Conservation (phyloP, 306 rosid species). For the Prunus kanzakura region DNA sequence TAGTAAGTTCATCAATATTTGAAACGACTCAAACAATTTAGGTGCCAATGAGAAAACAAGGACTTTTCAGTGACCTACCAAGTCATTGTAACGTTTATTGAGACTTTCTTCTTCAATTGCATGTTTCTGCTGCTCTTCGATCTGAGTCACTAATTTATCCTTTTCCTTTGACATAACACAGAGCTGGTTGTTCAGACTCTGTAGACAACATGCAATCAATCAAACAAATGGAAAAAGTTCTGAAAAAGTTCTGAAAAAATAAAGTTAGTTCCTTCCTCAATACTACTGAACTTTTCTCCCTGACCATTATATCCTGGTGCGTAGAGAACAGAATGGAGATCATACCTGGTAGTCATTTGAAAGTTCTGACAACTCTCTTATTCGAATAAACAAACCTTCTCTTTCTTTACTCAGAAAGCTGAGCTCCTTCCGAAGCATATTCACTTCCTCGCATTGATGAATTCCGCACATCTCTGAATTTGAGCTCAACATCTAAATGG, state of each 20-base stretch:
- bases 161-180: conserved; percentile 45
- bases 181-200: conserved; percentile 51
- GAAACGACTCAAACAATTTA: conserved; percentile 1
- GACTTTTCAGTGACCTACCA: conserved; percentile 38
- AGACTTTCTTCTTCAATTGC: conserved; percentile 40
- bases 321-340: conserved; percentile 14
- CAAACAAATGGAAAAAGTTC: conserved; percentile 15
- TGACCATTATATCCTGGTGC: not conserved
- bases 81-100: conserved; percentile 36
- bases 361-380: conserved; percentile 34
- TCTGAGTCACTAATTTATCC: conserved; percentile 44
- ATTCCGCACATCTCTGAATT: conserved; percentile 4
- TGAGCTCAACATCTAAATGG: conserved; percentile 27
- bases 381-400: conserved; percentile 28
- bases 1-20: conserved; percentile 8
- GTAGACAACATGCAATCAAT: conserved; percentile 25
- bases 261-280: not conserved
- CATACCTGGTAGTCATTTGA: conserved; percentile 42
- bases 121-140: conserved; percentile 51
- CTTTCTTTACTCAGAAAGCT: conserved; percentile 22
- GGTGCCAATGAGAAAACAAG: conserved; percentile 15
- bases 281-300: not conserved
- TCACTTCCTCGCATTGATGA: conserved; percentile 19
- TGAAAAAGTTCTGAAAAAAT: not conserved
- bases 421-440: conserved; percentile 26